Evolutionary conservation across 495 filamentous ascomycete genomes (phyloP).

Genomic region (Penicillium herquei): DNA sequence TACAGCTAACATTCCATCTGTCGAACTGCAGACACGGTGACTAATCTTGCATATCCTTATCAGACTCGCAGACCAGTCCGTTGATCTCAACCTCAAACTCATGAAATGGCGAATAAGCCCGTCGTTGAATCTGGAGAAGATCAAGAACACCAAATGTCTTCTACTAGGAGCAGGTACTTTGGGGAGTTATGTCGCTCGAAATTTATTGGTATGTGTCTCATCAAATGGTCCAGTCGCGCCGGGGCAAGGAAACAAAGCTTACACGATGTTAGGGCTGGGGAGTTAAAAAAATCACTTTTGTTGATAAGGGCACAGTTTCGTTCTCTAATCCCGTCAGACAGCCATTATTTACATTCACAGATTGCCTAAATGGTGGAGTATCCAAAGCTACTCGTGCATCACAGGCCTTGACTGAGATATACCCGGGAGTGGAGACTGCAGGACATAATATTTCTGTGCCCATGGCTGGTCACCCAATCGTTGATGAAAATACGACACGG

Average conservation of each 20-base stretch:
- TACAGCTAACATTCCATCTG: constrained; percentile 17
- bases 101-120: constrained; percentile 99
- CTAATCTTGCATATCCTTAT: not conserved
- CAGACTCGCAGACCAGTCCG: constrained; percentile 87
- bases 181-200: constrained; percentile 88
- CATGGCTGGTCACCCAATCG: constrained; percentile 89
- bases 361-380: constrained; percentile 82
- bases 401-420: constrained; percentile 78
- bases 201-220: constrained; percentile 59
- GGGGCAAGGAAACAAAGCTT: not conserved
- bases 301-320: constrained; percentile 90
- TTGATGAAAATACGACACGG: constrained; percentile 63
- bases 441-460: constrained; percentile 84
- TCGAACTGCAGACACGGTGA: not conserved
- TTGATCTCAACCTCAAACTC: constrained; percentile 94
- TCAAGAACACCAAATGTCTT: constrained; percentile 89
- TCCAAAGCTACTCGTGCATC: constrained; percentile 83
- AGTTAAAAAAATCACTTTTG: constrained; percentile 92
- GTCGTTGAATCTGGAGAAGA: constrained; percentile 77
- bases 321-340: constrained; percentile 98
- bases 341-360: constrained; percentile 84
- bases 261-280: constrained; percentile 70
- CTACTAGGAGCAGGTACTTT: constrained; percentile 94
- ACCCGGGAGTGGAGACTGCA: constrained; percentile 79
- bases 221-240: too few species aligned